Evolutionary conservation across 345 rosid species (phyloP).

Genomic region (Lagerstroemia speciosa): DNA sequence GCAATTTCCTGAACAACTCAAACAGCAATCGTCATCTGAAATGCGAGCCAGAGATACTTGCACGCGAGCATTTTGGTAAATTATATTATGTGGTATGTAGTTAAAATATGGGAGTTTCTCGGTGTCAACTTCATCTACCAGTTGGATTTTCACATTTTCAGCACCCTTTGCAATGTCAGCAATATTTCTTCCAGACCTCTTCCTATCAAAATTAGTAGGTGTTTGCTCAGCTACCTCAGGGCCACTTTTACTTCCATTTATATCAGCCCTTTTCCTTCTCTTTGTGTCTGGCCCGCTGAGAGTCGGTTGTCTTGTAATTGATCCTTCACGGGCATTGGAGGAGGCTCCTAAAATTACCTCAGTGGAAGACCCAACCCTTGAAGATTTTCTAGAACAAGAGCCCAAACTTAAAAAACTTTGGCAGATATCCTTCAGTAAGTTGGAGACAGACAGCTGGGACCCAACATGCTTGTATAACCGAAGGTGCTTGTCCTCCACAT

Average conservation of each 20-base stretch:
- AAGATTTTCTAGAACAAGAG: background rate
- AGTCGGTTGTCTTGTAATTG: constrained; percentile 4
- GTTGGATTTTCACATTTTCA: constrained; percentile 52
- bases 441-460: background rate
- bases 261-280: constrained; percentile 10
- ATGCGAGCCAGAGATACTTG: constrained; percentile 63
- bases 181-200: constrained; percentile 13
- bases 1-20: constrained; percentile 62
- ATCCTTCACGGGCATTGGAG: constrained; percentile 3
- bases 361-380: constrained; percentile 6
- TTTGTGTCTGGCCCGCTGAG: constrained; percentile 9
- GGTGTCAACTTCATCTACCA: constrained; percentile 41
- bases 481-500: background rate
- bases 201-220: constrained; percentile 13
- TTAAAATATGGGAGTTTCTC: constrained; percentile 46
- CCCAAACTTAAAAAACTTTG: constrained; percentile 13
- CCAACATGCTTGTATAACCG: background rate
- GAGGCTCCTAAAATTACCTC: constrained; percentile 4
- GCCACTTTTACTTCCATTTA: constrained; percentile 13
- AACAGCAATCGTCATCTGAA: constrained; percentile 66
- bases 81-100: constrained; percentile 55
- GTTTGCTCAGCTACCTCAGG: constrained; percentile 7
- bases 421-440: background rate
- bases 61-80: constrained; percentile 53
- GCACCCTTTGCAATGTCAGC: constrained; percentile 48